Evolutionary conservation across 805 yeast species (phyloP).

Genomic region (Monosporozyma aquatica): DNA sequence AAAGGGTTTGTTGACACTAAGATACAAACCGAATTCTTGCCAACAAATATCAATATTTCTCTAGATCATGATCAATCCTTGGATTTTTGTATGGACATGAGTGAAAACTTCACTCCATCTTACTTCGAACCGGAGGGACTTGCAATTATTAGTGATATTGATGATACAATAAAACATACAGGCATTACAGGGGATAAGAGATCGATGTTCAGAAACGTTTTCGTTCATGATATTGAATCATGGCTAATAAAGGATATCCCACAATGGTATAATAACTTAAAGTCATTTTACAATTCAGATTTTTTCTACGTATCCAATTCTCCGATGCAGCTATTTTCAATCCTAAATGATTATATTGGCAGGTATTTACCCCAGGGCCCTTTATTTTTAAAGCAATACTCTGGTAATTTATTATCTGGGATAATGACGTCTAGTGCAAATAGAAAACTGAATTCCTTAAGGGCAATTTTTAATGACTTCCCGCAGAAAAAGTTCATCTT

Average conservation of each 20-base stretch:
- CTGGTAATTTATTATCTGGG: constrained; percentile 71
- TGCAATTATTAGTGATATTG: constrained; percentile 82
- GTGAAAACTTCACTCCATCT: constrained; percentile 11
- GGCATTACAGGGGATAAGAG: constrained; percentile 87
- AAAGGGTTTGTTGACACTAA: constrained; percentile 57
- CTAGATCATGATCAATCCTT: constrained; percentile 16
- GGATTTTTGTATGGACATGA: constrained; percentile 10
- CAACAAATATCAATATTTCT: constrained; percentile 28
- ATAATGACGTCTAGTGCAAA: constrained; percentile 82
- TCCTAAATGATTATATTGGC: constrained; percentile 27
- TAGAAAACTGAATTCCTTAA: constrained; percentile 60
- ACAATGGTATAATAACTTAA: constrained; percentile 56
- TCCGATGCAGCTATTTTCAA: constrained; percentile 79
- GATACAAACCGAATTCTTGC: constrained; percentile 48
- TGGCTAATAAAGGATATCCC: constrained; percentile 71
- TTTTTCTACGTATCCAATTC: constrained; percentile 93
- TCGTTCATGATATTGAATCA: constrained; percentile 53
- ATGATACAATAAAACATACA: constrained; percentile 85
- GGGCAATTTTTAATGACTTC: constrained; percentile 59
- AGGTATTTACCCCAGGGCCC: constrained; percentile 67
- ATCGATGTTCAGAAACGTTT: constrained; percentile 68
- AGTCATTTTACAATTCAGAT: constrained; percentile 36
- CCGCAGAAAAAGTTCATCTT: constrained; percentile 70
- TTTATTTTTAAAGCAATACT: constrained; percentile 77
- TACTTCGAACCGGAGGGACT: constrained; percentile 37